Percentiles rank a stretch among this genome's conserved stretches.
These are phyloP conservation scores for Penicillium polonicum DNA, from an alignment of 2,329 filamentous ascomycete species.

Conservation along the genomic window DNA sequence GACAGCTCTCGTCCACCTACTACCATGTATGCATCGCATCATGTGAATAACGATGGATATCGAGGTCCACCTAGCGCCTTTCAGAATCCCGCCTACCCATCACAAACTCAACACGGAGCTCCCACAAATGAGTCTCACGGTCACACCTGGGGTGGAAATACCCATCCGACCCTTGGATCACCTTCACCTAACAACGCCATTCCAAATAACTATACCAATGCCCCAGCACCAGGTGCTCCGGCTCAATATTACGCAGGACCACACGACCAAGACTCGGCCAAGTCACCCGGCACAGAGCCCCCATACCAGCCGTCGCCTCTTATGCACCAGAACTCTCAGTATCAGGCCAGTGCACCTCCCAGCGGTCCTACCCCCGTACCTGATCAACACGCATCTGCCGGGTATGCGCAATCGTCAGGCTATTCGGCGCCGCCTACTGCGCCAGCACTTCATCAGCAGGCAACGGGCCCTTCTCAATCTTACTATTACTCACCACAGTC, in stretches of 20 bases:
- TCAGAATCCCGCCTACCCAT: slow-evolving; percentile 14
- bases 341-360: slow-evolving; percentile 19
- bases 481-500: slow-evolving; percentile 19
- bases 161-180: slow-evolving; percentile 23
- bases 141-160: slow-evolving; percentile 16
- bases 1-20: slow-evolving; percentile 13
- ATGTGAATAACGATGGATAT: slow-evolving; percentile 10
- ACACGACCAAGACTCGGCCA: slow-evolving; percentile 11
- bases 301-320: slow-evolving; percentile 22
- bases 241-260: slow-evolving; percentile 20
- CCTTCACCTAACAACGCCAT: slow-evolving; percentile 13
- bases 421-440: slow-evolving; percentile 17
- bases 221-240: slow-evolving; percentile 7
- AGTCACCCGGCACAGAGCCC: slow-evolving; percentile 14
- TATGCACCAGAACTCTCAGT: slow-evolving; percentile 22
- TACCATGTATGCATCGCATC: slow-evolving; percentile 16
- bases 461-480: slow-evolving; percentile 19
- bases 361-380: slow-evolving; percentile 10
- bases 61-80: slow-evolving; percentile 10
- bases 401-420: slow-evolving; percentile 17
- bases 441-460: slow-evolving; percentile 14
- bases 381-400: slow-evolving; percentile 15
- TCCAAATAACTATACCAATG: slow-evolving; percentile 11
- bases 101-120: slow-evolving; percentile 13
- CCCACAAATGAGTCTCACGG: slow-evolving; percentile 13